A percentile compares a stretch with the other conserved stretches of the same genome.
Conservation (phyloP, 257 asterid species). For the Solanum habrochaites region DNA sequence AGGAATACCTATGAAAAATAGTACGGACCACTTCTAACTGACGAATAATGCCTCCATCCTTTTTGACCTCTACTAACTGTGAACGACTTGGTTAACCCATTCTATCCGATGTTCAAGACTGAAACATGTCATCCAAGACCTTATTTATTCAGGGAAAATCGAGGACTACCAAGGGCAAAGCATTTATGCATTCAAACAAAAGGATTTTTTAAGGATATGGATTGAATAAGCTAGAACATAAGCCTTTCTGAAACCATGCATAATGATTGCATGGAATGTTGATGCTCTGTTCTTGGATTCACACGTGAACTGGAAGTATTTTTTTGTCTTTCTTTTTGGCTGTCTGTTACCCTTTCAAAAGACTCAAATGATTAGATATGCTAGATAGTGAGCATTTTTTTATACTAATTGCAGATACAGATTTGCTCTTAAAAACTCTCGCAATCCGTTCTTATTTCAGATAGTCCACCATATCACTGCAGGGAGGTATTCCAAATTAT, state of each 20-base stretch:
- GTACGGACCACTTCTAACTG: not conserved
- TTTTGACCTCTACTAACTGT: not conserved
- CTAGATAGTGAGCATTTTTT: not conserved
- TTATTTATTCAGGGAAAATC: not conserved
- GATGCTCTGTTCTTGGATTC: not conserved
- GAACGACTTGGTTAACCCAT: not conserved
- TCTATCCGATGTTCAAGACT: not conserved
- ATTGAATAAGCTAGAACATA: not conserved
- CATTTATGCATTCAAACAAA: not conserved
- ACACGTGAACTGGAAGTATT: not conserved
- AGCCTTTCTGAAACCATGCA: not conserved
- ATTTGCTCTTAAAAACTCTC: not conserved
- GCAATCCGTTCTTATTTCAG: not conserved
- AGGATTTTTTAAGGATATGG: not conserved
- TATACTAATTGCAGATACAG: not conserved
- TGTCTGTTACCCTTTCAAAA: not conserved
- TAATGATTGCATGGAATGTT: not conserved
- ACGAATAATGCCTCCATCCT: not conserved
- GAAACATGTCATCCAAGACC: not conserved
- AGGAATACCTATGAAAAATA: not conserved
- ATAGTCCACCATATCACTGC: not conserved
- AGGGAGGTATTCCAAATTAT: not conserved
- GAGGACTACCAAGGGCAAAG: not conserved
- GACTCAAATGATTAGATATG: not conserved
- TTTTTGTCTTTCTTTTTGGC: not conserved